phyloP scores from a whole-genome alignment of 2,329 filamentous ascomycete genomes.

The Alternaria longipes region DNA sequence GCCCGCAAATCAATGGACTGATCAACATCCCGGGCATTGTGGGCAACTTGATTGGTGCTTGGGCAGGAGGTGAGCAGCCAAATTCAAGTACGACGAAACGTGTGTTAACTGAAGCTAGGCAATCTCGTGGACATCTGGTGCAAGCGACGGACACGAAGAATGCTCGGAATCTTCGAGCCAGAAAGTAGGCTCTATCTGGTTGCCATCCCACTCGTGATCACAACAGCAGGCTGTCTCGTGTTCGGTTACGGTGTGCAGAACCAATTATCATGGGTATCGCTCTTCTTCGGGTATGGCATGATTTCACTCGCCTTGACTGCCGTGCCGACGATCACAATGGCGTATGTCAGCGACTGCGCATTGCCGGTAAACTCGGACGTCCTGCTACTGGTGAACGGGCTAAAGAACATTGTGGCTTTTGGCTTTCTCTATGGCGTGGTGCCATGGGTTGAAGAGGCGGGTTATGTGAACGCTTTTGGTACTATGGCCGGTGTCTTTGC shows the following conservation, averaged over 20 bases:
- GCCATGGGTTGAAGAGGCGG: conserved; percentile 52
- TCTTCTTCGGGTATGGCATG: conserved; percentile 60
- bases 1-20: conserved; percentile 49
- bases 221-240: conserved; percentile 55
- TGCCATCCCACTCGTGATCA: conserved; percentile 54
- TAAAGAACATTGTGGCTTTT: conserved; percentile 61
- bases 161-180: conserved; percentile 57
- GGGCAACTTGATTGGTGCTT: conserved; percentile 56
- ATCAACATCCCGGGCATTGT: conserved; percentile 54
- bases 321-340: conserved; percentile 50
- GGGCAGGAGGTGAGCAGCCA: conserved; percentile 42
- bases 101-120: conserved; percentile 32
- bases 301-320: conserved; percentile 56
- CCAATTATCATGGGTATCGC: conserved; percentile 54
- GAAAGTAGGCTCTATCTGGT: conserved; percentile 56
- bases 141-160: conserved; percentile 52
- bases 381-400: conserved; percentile 50
- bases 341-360: conserved; percentile 55
- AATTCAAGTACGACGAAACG: not conserved
- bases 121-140: conserved; percentile 56
- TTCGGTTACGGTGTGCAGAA: conserved; percentile 58
- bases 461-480: conserved; percentile 50
- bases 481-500: conserved; percentile 52
- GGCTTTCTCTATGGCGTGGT: conserved; percentile 58
- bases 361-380: conserved; percentile 51